Evolutionary conservation across 805 yeast genomes (phyloP).

Genomic region (Cephaloascus fragrans): DNA sequence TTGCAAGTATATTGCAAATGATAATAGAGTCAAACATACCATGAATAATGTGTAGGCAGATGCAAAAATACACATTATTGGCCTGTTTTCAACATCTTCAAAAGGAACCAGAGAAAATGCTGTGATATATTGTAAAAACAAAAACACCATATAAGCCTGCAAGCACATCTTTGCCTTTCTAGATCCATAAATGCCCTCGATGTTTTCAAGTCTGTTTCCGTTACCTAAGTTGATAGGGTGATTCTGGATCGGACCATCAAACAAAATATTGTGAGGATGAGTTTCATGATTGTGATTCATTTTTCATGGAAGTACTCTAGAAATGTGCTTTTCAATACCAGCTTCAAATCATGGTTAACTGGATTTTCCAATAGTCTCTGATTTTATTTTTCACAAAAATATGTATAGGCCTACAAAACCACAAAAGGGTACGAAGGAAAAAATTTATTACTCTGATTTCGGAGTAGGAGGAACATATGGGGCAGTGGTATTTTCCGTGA

Average conservation of each 20-base stretch:
- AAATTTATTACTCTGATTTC: too few species aligned
- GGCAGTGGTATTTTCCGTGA: too few species aligned
- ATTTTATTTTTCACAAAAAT: too few species aligned
- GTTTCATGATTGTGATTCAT: too few species aligned
- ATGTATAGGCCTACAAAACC: too few species aligned
- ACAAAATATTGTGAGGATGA: background rate
- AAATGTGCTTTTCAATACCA: too few species aligned
- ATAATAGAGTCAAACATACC: slow-evolving; percentile 9
- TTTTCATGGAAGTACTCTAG: too few species aligned
- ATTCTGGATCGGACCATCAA: slow-evolving; percentile 2
- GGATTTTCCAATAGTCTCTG: too few species aligned
- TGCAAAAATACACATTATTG: slow-evolving; percentile 13
- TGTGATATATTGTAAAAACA: slow-evolving; percentile 18
- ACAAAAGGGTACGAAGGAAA: too few species aligned
- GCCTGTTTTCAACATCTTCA: slow-evolving; percentile 22
- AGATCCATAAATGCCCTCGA: slow-evolving; percentile 9
- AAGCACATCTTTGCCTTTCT: slow-evolving; percentile 5
- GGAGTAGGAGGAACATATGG: background rate
- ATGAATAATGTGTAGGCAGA: slow-evolving; percentile 11
- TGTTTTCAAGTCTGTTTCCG: slow-evolving; percentile 5
- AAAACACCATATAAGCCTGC: slow-evolving; percentile 11
- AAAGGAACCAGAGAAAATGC: slow-evolving; percentile 22
- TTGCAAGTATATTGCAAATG: background rate
- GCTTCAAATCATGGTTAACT: too few species aligned
- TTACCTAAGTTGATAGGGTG: slow-evolving; percentile 7